Evolutionary conservation across 169 alveolate genomes (phyloP), one percentile per base, ranked within the genome.

Genomic region (Haemoproteus tartakovskyi): DNA sequence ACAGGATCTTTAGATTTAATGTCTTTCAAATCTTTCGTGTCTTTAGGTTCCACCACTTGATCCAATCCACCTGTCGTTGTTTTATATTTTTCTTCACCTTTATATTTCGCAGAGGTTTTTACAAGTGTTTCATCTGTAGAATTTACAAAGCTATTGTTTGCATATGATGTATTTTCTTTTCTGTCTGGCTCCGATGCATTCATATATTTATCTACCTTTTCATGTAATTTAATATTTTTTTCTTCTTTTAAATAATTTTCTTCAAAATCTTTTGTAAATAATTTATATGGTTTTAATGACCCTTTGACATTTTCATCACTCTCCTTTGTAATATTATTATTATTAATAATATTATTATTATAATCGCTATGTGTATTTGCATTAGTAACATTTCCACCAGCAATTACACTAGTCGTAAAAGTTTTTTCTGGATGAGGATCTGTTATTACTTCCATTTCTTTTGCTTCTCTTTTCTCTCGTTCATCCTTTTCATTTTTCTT

Each of bases 241-340:
- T 74, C 84, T 45, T 74, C 84, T 14, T 56, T 54, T 56, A 74
- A 30, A 45, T 56, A 74, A 74, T 74, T 60, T 16, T 74, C 62
- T 37, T 74, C 84, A 38, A 74, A 74, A 37, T 74, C 84, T 74
- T 74, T 74, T 9, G 84, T 74, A 74, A 74, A 74, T 45, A 74
- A 47, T 37, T 74, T 74, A 57, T 74, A 74, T 30, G 48, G 30
- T 57, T 67, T 67, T 19, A 54, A n/a, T n/a, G n/a, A n/a, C n/a
- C n/a, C n/a, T n/a, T n/a, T n/a, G n/a, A n/a, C n/a, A n/a, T n/a
- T n/a, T n/a, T n/a, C n/a, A n/a, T n/a, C n/a, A n/a, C n/a, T n/a
- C n/a, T n/a, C n/a, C n/a, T 33, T 33, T 33, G 9, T 9, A 33
- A 33, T 33, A 6, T 6, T 6, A 9, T 33, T 33, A 6, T 33